phyloP scores from a whole-genome alignment of 2,329 filamentous ascomycete species.

The Volutella citrinella region DNA sequence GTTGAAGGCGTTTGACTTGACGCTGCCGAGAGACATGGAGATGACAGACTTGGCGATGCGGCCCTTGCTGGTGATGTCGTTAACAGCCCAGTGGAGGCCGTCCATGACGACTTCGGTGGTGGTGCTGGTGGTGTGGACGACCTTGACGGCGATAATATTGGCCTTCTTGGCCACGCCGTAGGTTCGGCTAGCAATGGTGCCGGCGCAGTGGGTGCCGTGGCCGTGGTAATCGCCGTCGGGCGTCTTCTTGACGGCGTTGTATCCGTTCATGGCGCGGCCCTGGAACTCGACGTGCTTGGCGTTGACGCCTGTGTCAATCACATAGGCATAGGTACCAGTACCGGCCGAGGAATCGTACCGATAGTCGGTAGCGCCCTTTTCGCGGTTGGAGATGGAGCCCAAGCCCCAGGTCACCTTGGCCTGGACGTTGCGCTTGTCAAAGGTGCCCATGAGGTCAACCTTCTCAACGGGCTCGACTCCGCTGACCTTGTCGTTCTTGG shows the following conservation, averaged over 20 bases:
- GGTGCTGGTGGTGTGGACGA: conserved; percentile 10
- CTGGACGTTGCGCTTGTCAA: conserved; percentile 23
- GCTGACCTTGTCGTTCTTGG: conserved; percentile 34
- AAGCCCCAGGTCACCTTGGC: conserved; percentile 21
- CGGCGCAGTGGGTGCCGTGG: conserved; percentile 43
- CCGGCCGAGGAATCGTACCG: conserved; percentile 49
- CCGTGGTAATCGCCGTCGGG: conserved; percentile 32
- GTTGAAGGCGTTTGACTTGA: conserved; percentile 29
- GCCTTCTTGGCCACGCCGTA: conserved; percentile 44
- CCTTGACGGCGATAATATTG: conserved; percentile 33
- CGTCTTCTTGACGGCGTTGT: conserved; percentile 33
- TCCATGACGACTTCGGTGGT: conserved; percentile 33
- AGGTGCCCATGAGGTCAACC: conserved; percentile 13
- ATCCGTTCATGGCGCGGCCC: conserved; percentile 40
- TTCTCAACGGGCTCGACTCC: conserved; percentile 21
- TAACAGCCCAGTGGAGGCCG: conserved; percentile 40
- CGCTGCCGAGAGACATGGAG: conserved; percentile 42
- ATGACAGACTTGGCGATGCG: conserved; percentile 30
- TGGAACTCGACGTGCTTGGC: conserved; percentile 50
- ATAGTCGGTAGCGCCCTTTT: conserved; percentile 32
- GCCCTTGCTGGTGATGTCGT: conserved; percentile 30
- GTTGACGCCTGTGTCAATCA: conserved; percentile 61
- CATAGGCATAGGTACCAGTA: conserved; percentile 51
- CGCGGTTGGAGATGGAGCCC: conserved; percentile 24
- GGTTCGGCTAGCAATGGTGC: conserved; percentile 35